These are phyloP conservation scores for Globisporangium cystogenes DNA, from an alignment of 352 stramenopile species.

Conservation along the genomic window DNA sequence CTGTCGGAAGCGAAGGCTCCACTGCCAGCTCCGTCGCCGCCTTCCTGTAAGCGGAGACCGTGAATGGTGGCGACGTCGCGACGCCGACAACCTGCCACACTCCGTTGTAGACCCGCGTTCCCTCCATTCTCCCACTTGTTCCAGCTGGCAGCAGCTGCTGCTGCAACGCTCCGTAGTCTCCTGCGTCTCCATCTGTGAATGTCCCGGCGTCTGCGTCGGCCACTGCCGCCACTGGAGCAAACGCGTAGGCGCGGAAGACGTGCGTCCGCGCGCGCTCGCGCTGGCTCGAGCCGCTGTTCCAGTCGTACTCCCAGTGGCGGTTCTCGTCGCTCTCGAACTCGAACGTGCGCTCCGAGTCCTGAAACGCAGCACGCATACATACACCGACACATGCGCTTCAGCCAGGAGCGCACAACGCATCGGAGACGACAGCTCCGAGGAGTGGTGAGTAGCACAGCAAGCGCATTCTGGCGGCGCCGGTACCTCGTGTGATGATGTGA, in stretches of 20 bases:
- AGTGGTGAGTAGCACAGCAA: too few species aligned
- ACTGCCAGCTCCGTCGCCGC: background rate
- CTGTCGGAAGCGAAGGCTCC: too few species aligned
- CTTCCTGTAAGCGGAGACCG: slow-evolving; percentile 14
- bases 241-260: slow-evolving; percentile 36
- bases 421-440: too few species aligned
- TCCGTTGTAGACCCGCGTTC: background rate
- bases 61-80: slow-evolving; percentile 18
- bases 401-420: too few species aligned
- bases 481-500: too few species aligned
- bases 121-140: background rate
- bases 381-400: too few species aligned
- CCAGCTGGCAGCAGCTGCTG: too few species aligned
- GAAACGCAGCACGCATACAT: too few species aligned
- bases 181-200: background rate
- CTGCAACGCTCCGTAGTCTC: background rate
- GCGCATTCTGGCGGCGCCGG: slow-evolving; percentile 2
- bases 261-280: slow-evolving; percentile 31
- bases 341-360: slow-evolving; percentile 3
- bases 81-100: slow-evolving; percentile 25
- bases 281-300: slow-evolving; percentile 48
- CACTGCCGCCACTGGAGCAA: slow-evolving; percentile 9
- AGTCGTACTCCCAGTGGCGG: slow-evolving; percentile 52
- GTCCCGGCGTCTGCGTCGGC: too few species aligned
- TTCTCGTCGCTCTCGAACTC: slow-evolving; percentile 29